phyloP scores from a whole-genome alignment of 2,329 filamentous ascomycete genomes.

The Geosmithia morbida region DNA sequence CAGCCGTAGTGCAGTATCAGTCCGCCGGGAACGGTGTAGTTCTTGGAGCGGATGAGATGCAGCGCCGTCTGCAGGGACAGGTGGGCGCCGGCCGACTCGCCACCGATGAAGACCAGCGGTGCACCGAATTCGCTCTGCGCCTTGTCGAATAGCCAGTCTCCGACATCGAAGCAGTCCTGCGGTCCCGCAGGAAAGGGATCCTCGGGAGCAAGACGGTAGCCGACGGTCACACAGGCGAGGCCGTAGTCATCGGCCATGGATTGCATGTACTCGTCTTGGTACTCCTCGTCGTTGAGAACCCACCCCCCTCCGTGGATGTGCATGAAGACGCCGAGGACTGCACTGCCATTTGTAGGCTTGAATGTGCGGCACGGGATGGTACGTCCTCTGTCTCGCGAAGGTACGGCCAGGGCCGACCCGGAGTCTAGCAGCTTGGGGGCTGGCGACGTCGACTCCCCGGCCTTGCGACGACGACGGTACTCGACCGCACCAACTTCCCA shows the following conservation, averaged over 20 bases:
- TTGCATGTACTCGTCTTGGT: slow-evolving; percentile 27
- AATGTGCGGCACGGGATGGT: slow-evolving; percentile 1
- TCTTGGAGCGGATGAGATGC: neutral
- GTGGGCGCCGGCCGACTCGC: neutral
- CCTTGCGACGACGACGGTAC: neutral
- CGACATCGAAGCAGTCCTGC: slow-evolving; percentile 4
- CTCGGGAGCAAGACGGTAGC: slow-evolving; percentile 3
- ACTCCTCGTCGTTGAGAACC: neutral
- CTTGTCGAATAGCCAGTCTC: slow-evolving; percentile 1
- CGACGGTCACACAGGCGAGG: slow-evolving; percentile 38
- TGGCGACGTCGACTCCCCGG: neutral
- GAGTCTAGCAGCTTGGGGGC: neutral
- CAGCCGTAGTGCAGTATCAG: slow-evolving; percentile 1
- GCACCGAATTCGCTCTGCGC: neutral
- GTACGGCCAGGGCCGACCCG: neutral
- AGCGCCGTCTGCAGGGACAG: slow-evolving; percentile 1
- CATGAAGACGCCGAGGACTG: neutral
- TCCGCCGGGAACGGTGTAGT: neutral
- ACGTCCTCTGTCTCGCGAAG: neutral
- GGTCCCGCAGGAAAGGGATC: slow-evolving; percentile 1
- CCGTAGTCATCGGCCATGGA: slow-evolving; percentile 49
- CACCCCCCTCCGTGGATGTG: slow-evolving; percentile 1
- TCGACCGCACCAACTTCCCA: neutral
- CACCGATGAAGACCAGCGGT: neutral
- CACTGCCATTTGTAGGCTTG: neutral